These are phyloP conservation scores for Aspergillus sergii DNA, from an alignment of 2,329 filamentous ascomycete species.

Conservation along the genomic window DNA sequence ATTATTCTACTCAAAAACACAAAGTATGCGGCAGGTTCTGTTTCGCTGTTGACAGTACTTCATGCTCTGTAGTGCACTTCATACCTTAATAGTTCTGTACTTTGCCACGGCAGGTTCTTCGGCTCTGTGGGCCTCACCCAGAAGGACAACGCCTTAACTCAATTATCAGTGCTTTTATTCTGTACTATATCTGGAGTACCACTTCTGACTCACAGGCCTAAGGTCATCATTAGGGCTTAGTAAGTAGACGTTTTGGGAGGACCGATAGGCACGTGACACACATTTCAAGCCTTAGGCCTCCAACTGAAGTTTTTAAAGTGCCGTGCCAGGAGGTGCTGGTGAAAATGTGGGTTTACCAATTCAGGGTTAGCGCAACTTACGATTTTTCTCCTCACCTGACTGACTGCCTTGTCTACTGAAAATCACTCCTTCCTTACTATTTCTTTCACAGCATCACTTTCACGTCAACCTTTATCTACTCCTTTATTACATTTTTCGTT, in stretches of 20 bases:
- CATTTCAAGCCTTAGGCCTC: background rate
- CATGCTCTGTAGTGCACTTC: background rate
- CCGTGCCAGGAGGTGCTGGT: no score
- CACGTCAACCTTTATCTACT: background rate
- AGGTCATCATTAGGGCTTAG: background rate
- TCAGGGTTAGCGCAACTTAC: constrained; percentile 13
- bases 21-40: background rate
- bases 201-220: constrained; percentile 15
- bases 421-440: background rate
- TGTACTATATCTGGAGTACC: background rate
- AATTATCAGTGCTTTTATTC: background rate
- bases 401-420: constrained; percentile 15
- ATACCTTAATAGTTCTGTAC: background rate
- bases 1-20: background rate
- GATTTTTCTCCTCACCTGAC: constrained; percentile 25
- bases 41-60: background rate
- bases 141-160: background rate
- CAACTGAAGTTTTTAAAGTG: background rate
- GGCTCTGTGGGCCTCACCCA: background rate
- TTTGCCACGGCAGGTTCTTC: background rate
- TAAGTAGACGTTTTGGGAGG: background rate
- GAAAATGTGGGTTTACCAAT: constrained; percentile 4
- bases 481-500: constrained; percentile 16
- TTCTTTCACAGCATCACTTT: constrained; percentile 4
- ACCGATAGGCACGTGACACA: constrained; percentile 6